phyloP scores from a whole-genome alignment of 345 rosid genomes.

The Gossypioides kirkii region DNA sequence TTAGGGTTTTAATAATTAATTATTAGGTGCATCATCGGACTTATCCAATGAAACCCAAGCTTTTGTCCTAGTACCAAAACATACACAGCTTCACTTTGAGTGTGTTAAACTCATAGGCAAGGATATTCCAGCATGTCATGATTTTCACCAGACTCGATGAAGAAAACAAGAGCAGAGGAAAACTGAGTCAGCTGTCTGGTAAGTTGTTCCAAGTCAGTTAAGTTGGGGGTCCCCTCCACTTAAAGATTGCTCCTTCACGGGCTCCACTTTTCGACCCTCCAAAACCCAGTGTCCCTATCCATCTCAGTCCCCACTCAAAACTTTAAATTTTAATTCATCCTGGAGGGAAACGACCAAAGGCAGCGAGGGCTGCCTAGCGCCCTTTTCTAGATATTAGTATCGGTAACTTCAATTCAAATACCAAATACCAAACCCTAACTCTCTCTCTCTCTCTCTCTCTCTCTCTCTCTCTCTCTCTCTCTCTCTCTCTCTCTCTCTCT shows the following conservation, averaged over 20 bases:
- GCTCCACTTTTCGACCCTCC: neutral
- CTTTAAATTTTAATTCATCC: neutral
- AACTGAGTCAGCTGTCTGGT: neutral
- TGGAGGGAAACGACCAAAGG: neutral
- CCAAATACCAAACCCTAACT: neutral
- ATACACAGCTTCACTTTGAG: neutral
- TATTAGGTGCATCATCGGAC: too few relatives aligned
- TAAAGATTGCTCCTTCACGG: neutral
- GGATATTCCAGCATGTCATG: conserved; percentile 6
- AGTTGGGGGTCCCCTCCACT: neutral
- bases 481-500: neutral
- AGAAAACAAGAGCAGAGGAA: neutral
- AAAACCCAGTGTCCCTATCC: neutral
- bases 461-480: too few relatives aligned
- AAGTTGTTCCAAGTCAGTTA: neutral
- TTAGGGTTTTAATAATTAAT: too few relatives aligned
- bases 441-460: too few relatives aligned
- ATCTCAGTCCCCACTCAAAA: neutral
- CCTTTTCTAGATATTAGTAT: neutral
- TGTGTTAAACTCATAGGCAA: neutral
- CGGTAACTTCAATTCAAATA: neutral
- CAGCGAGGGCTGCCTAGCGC: neutral
- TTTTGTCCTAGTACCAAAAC: neutral
- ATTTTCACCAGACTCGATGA: neutral
- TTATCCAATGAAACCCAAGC: too few relatives aligned